Percentiles rank a stretch among this genome's conserved stretches.
Conservation (phyloP, 106 monocot species). For the Posidonia australis region DNA sequence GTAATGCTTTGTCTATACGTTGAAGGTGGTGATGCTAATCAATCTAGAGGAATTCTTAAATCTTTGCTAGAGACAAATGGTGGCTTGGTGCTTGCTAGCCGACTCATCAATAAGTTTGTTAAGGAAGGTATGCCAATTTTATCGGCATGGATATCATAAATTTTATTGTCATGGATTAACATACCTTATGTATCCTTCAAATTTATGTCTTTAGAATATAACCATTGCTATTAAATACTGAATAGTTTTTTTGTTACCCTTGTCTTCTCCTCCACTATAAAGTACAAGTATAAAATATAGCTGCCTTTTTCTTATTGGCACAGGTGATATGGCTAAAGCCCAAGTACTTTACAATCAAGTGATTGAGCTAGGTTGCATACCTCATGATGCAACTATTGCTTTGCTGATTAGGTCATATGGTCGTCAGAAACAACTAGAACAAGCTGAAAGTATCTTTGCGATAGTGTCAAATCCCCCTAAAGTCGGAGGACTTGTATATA, state of each 20-base stretch:
- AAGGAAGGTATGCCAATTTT: slow-evolving; percentile 58
- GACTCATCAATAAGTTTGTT: slow-evolving; percentile 63
- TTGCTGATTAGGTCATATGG: slow-evolving; percentile 63
- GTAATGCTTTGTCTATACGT: slow-evolving; percentile 57
- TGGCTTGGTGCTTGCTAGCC: slow-evolving; percentile 47
- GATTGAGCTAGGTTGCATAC: slow-evolving; percentile 40
- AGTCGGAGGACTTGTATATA: slow-evolving; percentile 30
- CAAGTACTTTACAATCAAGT: slow-evolving; percentile 29
- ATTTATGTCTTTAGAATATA: too few relatives aligned
- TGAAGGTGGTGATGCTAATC: slow-evolving; percentile 29
- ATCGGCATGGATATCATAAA: not conserved
- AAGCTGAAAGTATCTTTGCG: slow-evolving; percentile 44
- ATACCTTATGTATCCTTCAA: not conserved
- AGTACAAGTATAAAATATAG: too few relatives aligned
- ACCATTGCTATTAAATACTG: too few relatives aligned
- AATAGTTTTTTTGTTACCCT: too few relatives aligned
- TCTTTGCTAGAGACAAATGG: slow-evolving; percentile 33
- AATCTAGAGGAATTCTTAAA: slow-evolving; percentile 39
- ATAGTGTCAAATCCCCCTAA: slow-evolving; percentile 16
- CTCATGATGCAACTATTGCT: slow-evolving; percentile 47
- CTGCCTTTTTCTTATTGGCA: slow-evolving; percentile 9
- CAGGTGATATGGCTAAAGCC: slow-evolving; percentile 50
- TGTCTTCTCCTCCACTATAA: not conserved
- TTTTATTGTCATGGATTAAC: not conserved
- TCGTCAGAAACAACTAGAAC: slow-evolving; percentile 22